Conservation (phyloP, 495 filamentous ascomycete species). For the Pyrenopolyporus hunteri region DNA sequence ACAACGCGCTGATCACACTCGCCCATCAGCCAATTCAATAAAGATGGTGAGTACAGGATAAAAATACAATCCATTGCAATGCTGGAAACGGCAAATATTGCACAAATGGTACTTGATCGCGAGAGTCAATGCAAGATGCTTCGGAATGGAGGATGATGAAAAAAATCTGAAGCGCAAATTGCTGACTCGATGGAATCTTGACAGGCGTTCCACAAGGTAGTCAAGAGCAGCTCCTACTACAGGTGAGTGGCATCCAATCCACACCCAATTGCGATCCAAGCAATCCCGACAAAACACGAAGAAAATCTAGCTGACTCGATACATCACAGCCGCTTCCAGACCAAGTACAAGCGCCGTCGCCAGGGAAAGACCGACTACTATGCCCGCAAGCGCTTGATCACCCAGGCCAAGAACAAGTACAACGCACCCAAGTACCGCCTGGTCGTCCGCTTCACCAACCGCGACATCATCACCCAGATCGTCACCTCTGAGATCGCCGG, state of each 20-base stretch:
- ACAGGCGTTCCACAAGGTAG: constrained; percentile 91
- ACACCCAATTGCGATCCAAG: neutral
- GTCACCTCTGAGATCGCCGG: constrained; percentile 94
- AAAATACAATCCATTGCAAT: constrained; percentile 28
- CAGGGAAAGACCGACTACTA: constrained; percentile 99
- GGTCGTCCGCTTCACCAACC: constrained; percentile 99
- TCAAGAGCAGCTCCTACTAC: constrained; percentile 98
- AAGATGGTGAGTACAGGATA: constrained; percentile 62
- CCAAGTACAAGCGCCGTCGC: constrained; percentile 98
- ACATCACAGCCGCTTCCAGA: constrained; percentile 86
- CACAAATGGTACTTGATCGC: constrained; percentile 33
- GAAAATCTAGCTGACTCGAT: constrained; percentile 12
- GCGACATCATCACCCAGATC: constrained; percentile 98
- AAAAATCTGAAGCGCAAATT: constrained; percentile 93
- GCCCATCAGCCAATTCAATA: constrained; percentile 54
- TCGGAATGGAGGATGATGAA: constrained; percentile 64
- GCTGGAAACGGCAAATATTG: constrained; percentile 41
- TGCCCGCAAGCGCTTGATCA: constrained; percentile 98
- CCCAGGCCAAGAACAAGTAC: constrained; percentile 99
- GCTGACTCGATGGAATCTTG: constrained; percentile 80
- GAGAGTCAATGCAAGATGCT: constrained; percentile 96
- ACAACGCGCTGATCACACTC: constrained; percentile 41
- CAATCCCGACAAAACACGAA: neutral
- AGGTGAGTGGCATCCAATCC: constrained; percentile 65
- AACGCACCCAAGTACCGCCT: constrained; percentile 99